Conservation (phyloP, 1,284 basidiomycete genomes). For the Taiwanofungus camphoratus region DNA sequence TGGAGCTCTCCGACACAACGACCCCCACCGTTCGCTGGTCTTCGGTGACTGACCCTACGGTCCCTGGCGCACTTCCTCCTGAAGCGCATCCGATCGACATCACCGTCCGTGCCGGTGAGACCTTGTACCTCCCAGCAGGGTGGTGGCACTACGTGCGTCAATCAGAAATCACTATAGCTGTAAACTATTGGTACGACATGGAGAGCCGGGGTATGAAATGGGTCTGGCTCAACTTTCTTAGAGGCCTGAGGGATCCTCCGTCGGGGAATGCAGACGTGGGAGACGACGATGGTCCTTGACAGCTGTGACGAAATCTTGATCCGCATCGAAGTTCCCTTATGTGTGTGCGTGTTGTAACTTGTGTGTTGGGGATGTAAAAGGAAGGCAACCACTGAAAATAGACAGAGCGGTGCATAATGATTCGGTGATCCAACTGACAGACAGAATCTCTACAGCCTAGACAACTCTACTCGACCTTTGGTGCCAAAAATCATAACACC, state of each 20-base stretch:
- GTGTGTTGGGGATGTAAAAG: no score
- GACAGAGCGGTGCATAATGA: no score
- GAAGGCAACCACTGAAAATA: no score
- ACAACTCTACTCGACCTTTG: no score
- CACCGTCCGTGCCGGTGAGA: slow-evolving; percentile 65
- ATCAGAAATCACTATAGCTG: slow-evolving; percentile 58
- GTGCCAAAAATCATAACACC: no score
- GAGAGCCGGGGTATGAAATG: slow-evolving; percentile 66
- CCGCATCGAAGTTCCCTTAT: no score
- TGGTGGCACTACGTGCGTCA: slow-evolving; percentile 90
- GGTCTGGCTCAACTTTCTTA: slow-evolving; percentile 59
- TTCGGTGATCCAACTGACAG: no score
- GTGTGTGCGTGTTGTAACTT: no score
- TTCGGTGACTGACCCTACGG: slow-evolving; percentile 55
- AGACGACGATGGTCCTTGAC: no score
- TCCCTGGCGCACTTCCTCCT: slow-evolving; percentile 37
- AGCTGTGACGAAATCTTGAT: no score
- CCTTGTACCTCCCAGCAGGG: slow-evolving; percentile 82
- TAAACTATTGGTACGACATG: slow-evolving; percentile 89
- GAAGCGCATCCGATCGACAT: slow-evolving; percentile 62
- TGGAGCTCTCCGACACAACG: slow-evolving; percentile 40
- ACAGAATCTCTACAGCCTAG: no score
- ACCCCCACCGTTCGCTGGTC: slow-evolving; percentile 63
- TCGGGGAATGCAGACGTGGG: slow-evolving; percentile 31
- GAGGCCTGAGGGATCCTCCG: slow-evolving; percentile 37